phyloP scores from a whole-genome alignment of 1,284 basidiomycete genomes.

The Leccinum fuscescens region DNA sequence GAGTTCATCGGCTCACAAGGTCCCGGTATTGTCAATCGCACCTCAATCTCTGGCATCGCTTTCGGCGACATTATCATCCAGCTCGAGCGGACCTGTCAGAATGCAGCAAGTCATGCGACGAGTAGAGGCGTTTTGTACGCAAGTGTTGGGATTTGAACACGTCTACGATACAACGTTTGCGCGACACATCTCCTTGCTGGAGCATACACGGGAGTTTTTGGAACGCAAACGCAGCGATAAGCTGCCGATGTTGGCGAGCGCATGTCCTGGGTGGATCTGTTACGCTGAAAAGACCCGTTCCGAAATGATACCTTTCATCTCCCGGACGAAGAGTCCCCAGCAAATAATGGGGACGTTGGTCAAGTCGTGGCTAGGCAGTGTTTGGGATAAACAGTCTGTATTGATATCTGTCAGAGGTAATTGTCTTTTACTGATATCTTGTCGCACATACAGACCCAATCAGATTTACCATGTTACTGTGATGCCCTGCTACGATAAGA shows the following conservation, averaged over 20 bases:
- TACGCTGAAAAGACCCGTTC: constrained; percentile 98
- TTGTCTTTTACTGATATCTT: constrained; percentile 16
- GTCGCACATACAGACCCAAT: constrained; percentile 53
- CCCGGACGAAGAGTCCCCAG: constrained; percentile 88
- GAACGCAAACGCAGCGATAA: constrained; percentile 55
- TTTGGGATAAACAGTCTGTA: constrained; percentile 66
- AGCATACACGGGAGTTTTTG: constrained; percentile 81
- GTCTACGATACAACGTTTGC: constrained; percentile 89
- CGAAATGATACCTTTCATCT: constrained; percentile 91
- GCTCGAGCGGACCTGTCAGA: constrained; percentile 47
- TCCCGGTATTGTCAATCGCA: constrained; percentile 83
- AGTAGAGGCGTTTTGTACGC: constrained; percentile 61
- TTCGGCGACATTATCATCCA: constrained; percentile 64
- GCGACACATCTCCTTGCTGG: constrained; percentile 80
- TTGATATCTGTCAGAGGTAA: constrained; percentile 3
- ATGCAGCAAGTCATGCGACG: constrained; percentile 65
- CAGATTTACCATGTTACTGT: constrained; percentile 94
- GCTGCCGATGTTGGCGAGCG: constrained; percentile 91
- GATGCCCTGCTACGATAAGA: constrained; percentile 99
- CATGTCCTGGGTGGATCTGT: constrained; percentile 99
- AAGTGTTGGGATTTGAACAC: constrained; percentile 61
- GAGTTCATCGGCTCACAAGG: constrained; percentile 42
- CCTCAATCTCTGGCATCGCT: constrained; percentile 93
- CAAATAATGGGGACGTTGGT: constrained; percentile 93
- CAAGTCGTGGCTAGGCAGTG: constrained; percentile 76